A percentile compares a stretch with the other conserved stretches of the same genome.
Evolutionary conservation across 129 eudicot genomes (phyloP).

Genomic region (Dittrichia graveolens): DNA sequence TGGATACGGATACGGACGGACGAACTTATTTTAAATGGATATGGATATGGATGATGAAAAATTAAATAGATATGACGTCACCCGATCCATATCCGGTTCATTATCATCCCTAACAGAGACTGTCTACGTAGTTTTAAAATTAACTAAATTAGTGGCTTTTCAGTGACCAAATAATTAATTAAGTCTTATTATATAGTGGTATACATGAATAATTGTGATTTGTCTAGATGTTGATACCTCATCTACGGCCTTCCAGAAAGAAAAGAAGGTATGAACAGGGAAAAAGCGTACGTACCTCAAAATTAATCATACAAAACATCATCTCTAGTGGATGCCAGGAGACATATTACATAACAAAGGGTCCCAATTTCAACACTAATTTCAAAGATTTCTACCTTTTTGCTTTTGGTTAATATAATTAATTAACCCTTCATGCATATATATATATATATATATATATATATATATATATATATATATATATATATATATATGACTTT

Average conservation of each 20-base stretch:
- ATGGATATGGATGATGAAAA: too few relatives aligned
- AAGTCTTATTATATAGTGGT: neutral
- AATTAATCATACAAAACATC: slow-evolving; percentile 31
- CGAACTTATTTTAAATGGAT: too few relatives aligned
- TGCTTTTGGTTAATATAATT: neutral
- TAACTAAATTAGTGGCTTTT: too few relatives aligned
- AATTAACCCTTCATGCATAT: slow-evolving; percentile 10
- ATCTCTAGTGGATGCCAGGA: slow-evolving; percentile 40
- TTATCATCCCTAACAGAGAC: too few relatives aligned
- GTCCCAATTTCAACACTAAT: slow-evolving; percentile 17
- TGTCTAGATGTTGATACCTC: slow-evolving; percentile 20
- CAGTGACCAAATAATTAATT: too few relatives aligned
- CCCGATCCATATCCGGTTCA: too few relatives aligned
- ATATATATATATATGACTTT: too few relatives aligned
- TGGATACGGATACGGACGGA: too few relatives aligned
- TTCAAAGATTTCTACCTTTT: slow-evolving; percentile 27
- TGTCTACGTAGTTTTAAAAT: too few relatives aligned
- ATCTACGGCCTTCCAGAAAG: slow-evolving; percentile 24
- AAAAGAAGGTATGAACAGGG: slow-evolving; percentile 30
- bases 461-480: too few relatives aligned
- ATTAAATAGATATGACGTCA: too few relatives aligned
- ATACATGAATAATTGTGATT: slow-evolving; percentile 13
- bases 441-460: too few relatives aligned
- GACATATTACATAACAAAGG: slow-evolving; percentile 29
- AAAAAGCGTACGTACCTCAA: slow-evolving; percentile 14